Evolutionary conservation across 192 early-diverging fungal species (phyloP), one percentile per base, ranked within the genome.

Genomic region (Gryganskiella cystojenkinii): DNA sequence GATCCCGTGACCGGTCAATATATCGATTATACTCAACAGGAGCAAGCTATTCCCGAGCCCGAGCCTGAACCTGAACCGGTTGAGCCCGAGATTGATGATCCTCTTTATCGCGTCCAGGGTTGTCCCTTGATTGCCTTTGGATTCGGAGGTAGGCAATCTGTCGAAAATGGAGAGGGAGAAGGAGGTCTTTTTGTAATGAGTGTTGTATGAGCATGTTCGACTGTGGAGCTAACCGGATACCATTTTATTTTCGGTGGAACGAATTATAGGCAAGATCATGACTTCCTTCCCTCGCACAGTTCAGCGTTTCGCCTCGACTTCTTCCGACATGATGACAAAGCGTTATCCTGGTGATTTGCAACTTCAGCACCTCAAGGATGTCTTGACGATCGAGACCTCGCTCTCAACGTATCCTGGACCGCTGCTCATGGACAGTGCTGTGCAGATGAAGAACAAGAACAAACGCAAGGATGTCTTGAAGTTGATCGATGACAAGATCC

Each of bases 111-210:
- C 44, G 51, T 64, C 49, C 63, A 80, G 46, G 86, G 86, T 11
- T 85, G 83, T 30, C 92, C 92, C 3, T 56, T 93, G 28, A 79
- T 88, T 19, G 80, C 90, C 0, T 92, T 93, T 79, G 92, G 92
- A n/a, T 91, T 93, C 82, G 92, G 92, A 58, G 92, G 74, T 78
- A 78, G 10, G 0, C 14, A 5, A 14, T 0, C 19, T 10, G 30
- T 5, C 25, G n/a, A 11, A 4, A 25, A 19, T 5, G 7, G 34
- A 53, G 28, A 10, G 4, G 3, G 22, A 20, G 9, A 20, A 22
- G 35, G n/a, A n/a, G n/a, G n/a, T n/a, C n/a, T n/a, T n/a, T n/a
- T n/a, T n/a, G n/a, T n/a, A n/a, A n/a, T n/a, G n/a, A n/a, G n/a
- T n/a, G n/a, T n/a, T n/a, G n/a, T n/a, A n/a, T n/a, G n/a, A n/a